phyloP scores from a whole-genome alignment of 75 land plant genomes.

The Adiantum capillusveneris region DNA sequence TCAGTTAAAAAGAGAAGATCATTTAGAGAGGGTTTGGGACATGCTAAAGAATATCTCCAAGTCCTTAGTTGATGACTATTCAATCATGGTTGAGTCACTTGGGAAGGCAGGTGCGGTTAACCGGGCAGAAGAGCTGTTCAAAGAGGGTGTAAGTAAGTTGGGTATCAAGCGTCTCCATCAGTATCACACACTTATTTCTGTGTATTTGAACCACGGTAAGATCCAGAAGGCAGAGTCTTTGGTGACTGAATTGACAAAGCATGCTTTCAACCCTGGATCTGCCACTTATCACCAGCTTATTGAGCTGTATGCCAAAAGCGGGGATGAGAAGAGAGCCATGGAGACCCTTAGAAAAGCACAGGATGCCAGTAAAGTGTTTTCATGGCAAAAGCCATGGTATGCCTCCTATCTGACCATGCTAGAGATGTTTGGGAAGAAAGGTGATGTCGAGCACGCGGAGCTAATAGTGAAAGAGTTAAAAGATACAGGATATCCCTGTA shows the following conservation, averaged over 20 bases:
- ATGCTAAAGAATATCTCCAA: conserved; percentile 2
- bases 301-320: conserved; percentile 8
- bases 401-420: conserved; percentile 11
- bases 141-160: not conserved
- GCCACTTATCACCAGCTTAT: conserved; percentile 21
- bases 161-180: conserved; percentile 13
- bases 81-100: conserved; percentile 12
- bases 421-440: conserved; percentile 18
- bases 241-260: conserved; percentile 7
- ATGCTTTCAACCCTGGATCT: conserved; percentile 5
- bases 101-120: conserved; percentile 18
- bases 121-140: conserved; percentile 15
- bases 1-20: conserved; percentile 10
- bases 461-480: conserved; percentile 2
- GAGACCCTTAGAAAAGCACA: conserved; percentile 11
- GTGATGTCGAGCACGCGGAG: conserved; percentile 18
- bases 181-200: conserved; percentile 19
- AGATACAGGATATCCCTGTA: conserved; percentile 7
- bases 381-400: conserved; percentile 13
- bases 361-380: not conserved
- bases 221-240: conserved; percentile 18
- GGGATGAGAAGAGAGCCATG: conserved; percentile 15
- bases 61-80: conserved; percentile 4
- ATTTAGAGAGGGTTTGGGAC: conserved; percentile 19
- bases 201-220: conserved; percentile 11